Base-by-base conservation (phyloP, 2,329 filamentous ascomycete genomes). In the Alternaria panax region DNA sequence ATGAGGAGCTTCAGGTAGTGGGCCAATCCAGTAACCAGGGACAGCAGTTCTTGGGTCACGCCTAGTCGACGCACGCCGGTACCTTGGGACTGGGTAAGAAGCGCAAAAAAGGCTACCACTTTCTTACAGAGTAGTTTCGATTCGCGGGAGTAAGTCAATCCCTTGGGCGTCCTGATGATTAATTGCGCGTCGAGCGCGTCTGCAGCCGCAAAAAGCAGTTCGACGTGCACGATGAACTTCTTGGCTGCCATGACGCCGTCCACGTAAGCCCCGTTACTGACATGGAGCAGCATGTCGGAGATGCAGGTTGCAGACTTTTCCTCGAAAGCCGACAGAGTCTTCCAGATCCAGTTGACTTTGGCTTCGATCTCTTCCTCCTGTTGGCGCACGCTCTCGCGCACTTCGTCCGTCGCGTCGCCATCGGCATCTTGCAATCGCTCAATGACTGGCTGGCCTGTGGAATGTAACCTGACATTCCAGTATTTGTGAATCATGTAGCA, bases 401-500 rank as follows among this genome's bases (percentile, higher is more conserved):
- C 87, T 63, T 90, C 87, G 46, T 88, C 85, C 36, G 85, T 87
- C 12, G 88, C 88, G 65, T 88, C 84, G 40, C 80, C 79, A 51
- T 86, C 83, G 22, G 69, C 66, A 27, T 58, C 66, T 25, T 71
- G 66, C 30, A 75, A 67, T 40, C 74, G 68, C 42, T 80, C 77
- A 6, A 75, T 66, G 41, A 76, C 69, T 24, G 79, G 77, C 40
- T 80, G 75, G 9, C 78, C 78, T 14, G 79, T 78, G 5, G 80
- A 78, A 62, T 82, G 80, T 36, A 99, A 83, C 51, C 95, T 89
- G 60, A 99, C 95, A 75, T 98, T 99, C 95, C 95, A 99, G 80
- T 98, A 99, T 75, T 99, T 99, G 82, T 99, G 95, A 64, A 99
- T 99, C 95, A 99, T 99, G 80, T 99, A 99, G 79, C 95, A 99